These are phyloP conservation scores for Ilex asprella DNA, from an alignment of 257 asterid species.

Conservation along the genomic window DNA sequence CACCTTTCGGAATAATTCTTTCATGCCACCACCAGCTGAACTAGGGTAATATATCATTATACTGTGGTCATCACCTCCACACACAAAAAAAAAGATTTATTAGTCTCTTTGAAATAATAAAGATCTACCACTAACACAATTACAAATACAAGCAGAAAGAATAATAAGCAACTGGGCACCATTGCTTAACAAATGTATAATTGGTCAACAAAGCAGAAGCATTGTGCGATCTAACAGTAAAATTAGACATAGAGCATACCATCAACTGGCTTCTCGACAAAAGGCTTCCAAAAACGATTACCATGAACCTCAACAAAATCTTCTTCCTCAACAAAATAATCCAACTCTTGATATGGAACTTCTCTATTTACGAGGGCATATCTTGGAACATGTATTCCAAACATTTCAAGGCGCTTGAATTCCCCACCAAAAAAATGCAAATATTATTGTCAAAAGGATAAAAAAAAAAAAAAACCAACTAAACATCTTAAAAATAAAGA, in stretches of 20 bases:
- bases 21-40: slow-evolving; percentile 99
- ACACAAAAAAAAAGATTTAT: slow-evolving; percentile 22
- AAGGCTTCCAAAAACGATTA: slow-evolving; percentile 83
- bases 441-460: not conserved
- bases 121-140: not conserved
- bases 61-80: slow-evolving; percentile 95
- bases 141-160: not conserved
- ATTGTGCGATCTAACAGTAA: slow-evolving; percentile 2
- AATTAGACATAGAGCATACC: slow-evolving; percentile 34
- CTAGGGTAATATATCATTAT: slow-evolving; percentile 97
- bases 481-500: no score
- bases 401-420: slow-evolving; percentile 76
- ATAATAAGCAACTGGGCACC: not conserved
- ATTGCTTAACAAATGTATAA: slow-evolving; percentile 1
- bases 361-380: slow-evolving; percentile 88
- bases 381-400: slow-evolving; percentile 85
- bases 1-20: slow-evolving; percentile 93
- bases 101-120: slow-evolving; percentile 11
- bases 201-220: slow-evolving; percentile 6
- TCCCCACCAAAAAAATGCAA: slow-evolving; percentile 9
- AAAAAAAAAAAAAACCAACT: slow-evolving; percentile 9
- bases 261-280: slow-evolving; percentile 94
- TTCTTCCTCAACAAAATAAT: slow-evolving; percentile 84
- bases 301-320: slow-evolving; percentile 94
- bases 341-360: slow-evolving; percentile 71